phyloP scores from a whole-genome alignment of 768 basidiomycete species.

The Lentinula sp. region DNA sequence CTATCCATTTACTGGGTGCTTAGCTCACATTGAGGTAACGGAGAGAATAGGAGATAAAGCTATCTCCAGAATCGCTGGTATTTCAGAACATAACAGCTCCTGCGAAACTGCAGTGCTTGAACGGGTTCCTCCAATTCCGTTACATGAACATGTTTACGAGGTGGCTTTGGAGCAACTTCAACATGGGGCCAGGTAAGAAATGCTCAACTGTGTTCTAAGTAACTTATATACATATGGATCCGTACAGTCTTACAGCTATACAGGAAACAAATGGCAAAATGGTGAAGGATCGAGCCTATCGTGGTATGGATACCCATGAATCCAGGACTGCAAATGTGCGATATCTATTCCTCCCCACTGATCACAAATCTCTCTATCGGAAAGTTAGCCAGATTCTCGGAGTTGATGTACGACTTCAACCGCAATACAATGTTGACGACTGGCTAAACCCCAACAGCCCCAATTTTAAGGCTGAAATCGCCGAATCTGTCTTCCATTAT shows the following conservation, averaged over 20 bases:
- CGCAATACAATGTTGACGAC: conserved; percentile 12
- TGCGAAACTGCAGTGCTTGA: too few relatives aligned
- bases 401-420: neutral
- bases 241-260: conserved; percentile 10
- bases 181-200: too few relatives aligned
- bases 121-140: too few relatives aligned
- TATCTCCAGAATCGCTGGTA: too few relatives aligned
- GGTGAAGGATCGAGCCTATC: conserved; percentile 4
- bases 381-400: neutral
- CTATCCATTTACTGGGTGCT: too few relatives aligned
- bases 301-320: neutral
- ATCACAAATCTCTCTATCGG: conserved; percentile 17
- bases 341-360: conserved; percentile 12
- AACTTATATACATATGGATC: too few relatives aligned
- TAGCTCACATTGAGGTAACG: too few relatives aligned
- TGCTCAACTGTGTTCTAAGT: too few relatives aligned
- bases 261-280: neutral
- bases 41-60: too few relatives aligned
- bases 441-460: conserved; percentile 12
- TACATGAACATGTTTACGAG: too few relatives aligned
- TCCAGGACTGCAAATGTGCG: conserved; percentile 11
- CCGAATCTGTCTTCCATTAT: conserved; percentile 20
- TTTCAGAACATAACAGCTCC: too few relatives aligned
- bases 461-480: neutral
- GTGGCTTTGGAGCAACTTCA: too few relatives aligned